A percentile compares a stretch with the other conserved stretches of the same genome.
Conservation (phyloP, 2,329 filamentous ascomycete genomes). For the Zasmidium citrigriseum region DNA sequence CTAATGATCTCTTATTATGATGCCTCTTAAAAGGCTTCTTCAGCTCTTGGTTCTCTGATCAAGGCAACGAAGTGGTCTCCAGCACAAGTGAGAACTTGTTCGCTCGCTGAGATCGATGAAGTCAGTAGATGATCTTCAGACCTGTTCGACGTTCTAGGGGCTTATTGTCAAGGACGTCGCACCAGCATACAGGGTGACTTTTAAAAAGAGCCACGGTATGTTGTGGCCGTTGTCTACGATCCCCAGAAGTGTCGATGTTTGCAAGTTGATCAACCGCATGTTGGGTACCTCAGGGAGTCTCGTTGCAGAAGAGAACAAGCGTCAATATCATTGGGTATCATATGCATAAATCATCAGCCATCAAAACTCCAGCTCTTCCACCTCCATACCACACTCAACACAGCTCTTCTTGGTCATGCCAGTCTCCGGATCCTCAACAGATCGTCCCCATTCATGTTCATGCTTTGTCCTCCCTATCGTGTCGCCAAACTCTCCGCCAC, state of each 20-base stretch:
- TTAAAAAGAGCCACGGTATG: too few relatives aligned
- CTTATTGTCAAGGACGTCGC: too few relatives aligned
- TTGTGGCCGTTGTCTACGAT: too few relatives aligned
- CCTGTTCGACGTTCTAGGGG: neutral
- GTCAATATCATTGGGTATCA: slow-evolving; percentile 11
- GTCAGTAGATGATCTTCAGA: neutral
- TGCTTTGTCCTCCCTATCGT: slow-evolving; percentile 69
- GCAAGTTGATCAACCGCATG: neutral
- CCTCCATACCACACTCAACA: slow-evolving; percentile 66
- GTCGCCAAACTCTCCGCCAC: slow-evolving; percentile 70
- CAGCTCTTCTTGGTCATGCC: slow-evolving; percentile 79
- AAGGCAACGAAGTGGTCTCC: too few relatives aligned
- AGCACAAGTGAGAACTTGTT: too few relatives aligned
- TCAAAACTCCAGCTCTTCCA: slow-evolving; percentile 66
- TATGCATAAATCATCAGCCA: slow-evolving; percentile 11
- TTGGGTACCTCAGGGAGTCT: too few relatives aligned
- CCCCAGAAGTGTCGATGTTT: neutral
- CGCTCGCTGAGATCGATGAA: too few relatives aligned
- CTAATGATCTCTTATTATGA: neutral
- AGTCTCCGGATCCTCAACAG: slow-evolving; percentile 60
- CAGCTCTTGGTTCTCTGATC: too few relatives aligned
- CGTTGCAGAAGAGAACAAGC: too few relatives aligned
- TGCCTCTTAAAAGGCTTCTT: neutral
- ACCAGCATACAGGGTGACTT: too few relatives aligned
- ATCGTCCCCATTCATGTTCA: slow-evolving; percentile 79